A percentile compares a stretch with the other conserved stretches of the same genome.
phyloP scores from a whole-genome alignment of 257 asterid genomes.

The Perilla frutescens region DNA sequence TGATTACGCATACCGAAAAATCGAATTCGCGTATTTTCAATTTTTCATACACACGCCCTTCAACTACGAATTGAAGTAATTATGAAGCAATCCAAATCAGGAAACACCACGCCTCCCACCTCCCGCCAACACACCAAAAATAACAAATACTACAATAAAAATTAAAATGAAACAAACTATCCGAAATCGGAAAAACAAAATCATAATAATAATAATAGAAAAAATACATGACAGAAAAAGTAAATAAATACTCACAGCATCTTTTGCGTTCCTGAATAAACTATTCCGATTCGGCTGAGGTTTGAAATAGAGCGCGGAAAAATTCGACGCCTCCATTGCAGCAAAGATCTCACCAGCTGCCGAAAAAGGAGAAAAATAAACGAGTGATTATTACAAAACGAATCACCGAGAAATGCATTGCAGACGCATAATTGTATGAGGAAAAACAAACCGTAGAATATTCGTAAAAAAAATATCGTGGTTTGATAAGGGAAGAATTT shows the following conservation, averaged over 20 bases:
- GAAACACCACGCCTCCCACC: not conserved
- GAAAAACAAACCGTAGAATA: not conserved
- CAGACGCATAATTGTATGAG: constrained; percentile 14
- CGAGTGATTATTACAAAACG: constrained; percentile 2
- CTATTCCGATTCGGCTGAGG: constrained; percentile 45
- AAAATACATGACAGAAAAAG: not conserved
- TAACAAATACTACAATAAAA: not conserved
- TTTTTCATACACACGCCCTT: not conserved
- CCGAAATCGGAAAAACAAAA: not conserved
- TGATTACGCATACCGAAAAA: not conserved
- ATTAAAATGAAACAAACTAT: not conserved
- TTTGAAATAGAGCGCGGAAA: constrained; percentile 41
- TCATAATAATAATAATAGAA: not conserved
- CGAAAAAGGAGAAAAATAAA: constrained; percentile 23
- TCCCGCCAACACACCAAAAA: not conserved
- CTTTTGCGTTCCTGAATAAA: constrained; percentile 46
- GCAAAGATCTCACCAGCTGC: constrained; percentile 45
- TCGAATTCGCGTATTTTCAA: not conserved
- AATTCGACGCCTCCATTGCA: constrained; percentile 55
- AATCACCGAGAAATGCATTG: constrained; percentile 17
- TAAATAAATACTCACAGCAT: constrained; percentile 3
- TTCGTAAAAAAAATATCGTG: not conserved
- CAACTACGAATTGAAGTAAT: constrained; percentile 22
- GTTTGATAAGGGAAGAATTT: constrained; percentile 18
- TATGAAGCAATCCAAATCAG: not conserved